These are phyloP conservation scores for Phialophora tarda DNA, from an alignment of 2,329 filamentous ascomycete species.

Conservation along the genomic window DNA sequence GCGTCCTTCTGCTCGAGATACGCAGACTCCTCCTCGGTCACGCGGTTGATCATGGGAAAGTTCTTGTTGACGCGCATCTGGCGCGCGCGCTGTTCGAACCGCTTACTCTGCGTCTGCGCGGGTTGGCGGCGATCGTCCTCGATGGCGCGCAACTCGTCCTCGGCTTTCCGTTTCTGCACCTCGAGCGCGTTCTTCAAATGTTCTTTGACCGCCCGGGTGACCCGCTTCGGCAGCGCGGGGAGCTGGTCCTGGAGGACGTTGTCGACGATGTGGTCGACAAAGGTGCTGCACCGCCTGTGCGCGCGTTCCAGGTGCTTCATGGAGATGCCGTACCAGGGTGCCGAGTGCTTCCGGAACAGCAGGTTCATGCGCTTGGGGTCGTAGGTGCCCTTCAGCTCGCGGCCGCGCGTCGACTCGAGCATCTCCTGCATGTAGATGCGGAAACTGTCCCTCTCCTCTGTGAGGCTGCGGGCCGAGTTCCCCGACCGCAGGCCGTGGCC, in stretches of 20 bases:
- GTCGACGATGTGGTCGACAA: conserved; percentile 19
- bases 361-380: conserved; percentile 21
- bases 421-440: conserved; percentile 15
- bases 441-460: conserved; percentile 19
- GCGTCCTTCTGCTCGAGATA: conserved; percentile 10
- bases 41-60: conserved; percentile 16
- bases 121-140: conserved; percentile 14
- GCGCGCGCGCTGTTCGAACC: conserved; percentile 16
- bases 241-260: conserved; percentile 12
- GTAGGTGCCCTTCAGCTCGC: conserved; percentile 22
- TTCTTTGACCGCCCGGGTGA: conserved; percentile 14
- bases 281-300: conserved; percentile 12
- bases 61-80: conserved; percentile 14
- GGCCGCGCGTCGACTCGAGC: conserved; percentile 19
- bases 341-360: conserved; percentile 21
- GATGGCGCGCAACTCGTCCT: conserved; percentile 13
- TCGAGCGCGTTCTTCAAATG: conserved; percentile 11
- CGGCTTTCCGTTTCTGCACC: conserved; percentile 16
- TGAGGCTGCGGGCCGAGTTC: conserved; percentile 8
- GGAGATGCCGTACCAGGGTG: conserved; percentile 16
- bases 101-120: conserved; percentile 21
- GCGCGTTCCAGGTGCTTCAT: conserved; percentile 13
- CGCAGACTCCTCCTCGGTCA: conserved; percentile 18
- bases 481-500: conserved; percentile 15
- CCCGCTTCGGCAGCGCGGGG: conserved; percentile 5